Percentiles rank a stretch among this genome's conserved stretches.
phyloP scores from a whole-genome alignment of 805 yeast species.

The Wickerhamiella shivajii region DNA sequence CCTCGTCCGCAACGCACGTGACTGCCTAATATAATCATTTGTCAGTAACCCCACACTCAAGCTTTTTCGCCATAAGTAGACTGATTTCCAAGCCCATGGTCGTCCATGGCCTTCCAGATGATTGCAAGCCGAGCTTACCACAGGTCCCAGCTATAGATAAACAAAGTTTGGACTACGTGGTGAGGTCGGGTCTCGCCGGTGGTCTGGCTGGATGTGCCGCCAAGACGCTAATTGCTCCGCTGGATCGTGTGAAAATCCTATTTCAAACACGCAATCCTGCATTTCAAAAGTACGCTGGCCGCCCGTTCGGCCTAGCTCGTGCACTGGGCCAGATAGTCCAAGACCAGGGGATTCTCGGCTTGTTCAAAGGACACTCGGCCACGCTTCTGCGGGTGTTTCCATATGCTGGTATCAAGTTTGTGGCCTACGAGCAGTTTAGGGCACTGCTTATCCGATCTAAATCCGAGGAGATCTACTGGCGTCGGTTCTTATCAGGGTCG shows the following conservation, averaged over 20 bases:
- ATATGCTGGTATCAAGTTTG: constrained; percentile 92
- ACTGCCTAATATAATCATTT: too few species aligned
- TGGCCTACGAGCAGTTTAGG: constrained; percentile 87
- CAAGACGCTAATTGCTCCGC: constrained; percentile 85
- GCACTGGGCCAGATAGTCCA: constrained; percentile 57
- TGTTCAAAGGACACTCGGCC: constrained; percentile 92
- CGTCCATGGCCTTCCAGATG: too few species aligned
- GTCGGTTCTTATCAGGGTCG: constrained; percentile 80
- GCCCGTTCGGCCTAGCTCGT: constrained; percentile 54
- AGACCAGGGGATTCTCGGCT: constrained; percentile 62
- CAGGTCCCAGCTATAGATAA: constrained; percentile 54
- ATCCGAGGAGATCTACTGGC: constrained; percentile 58
- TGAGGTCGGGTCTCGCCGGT: constrained; percentile 82
- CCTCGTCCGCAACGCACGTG: too few species aligned
- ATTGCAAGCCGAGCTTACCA: too few species aligned
- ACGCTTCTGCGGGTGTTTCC: constrained; percentile 86
- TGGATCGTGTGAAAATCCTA: constrained; percentile 85
- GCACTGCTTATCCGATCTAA: constrained; percentile 62
- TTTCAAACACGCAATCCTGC: constrained; percentile 94
- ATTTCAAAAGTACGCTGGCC: constrained; percentile 64
- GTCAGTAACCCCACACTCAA: too few species aligned
- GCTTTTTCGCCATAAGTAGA: too few species aligned
- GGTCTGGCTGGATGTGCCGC: constrained; percentile 96
- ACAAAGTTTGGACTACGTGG: constrained; percentile 59
- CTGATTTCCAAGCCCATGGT: too few species aligned